A percentile compares a stretch with the other conserved stretches of the same genome.
Conservation (phyloP, 352 stramenopile genomes). For the Blastocystis sp. region DNA sequence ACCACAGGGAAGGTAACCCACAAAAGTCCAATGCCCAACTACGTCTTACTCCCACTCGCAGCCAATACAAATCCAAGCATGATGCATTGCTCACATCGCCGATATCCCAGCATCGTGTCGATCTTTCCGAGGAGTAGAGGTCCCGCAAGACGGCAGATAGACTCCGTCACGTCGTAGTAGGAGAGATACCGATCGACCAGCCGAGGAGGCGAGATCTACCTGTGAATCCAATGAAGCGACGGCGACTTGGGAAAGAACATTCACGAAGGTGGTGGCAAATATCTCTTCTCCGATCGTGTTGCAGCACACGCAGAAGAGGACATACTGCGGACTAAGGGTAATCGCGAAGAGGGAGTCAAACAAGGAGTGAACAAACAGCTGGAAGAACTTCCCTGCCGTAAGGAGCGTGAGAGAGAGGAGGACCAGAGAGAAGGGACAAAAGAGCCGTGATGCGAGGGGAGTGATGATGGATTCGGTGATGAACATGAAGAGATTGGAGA, state of each 20-base stretch:
- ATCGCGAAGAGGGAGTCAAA: neutral
- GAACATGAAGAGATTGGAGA: constrained; percentile 60
- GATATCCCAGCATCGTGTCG: neutral
- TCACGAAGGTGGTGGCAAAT: constrained; percentile 52
- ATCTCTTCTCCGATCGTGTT: constrained; percentile 60
- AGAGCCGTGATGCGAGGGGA: neutral
- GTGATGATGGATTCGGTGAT: constrained; percentile 57
- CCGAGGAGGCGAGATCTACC: constrained; percentile 1
- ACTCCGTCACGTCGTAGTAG: constrained; percentile 54
- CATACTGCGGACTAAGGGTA: constrained; percentile 38
- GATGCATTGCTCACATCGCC: neutral
- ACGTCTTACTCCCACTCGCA: neutral
- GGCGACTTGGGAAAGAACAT: constrained; percentile 4
- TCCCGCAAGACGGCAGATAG: constrained; percentile 40
- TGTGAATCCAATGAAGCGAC: neutral
- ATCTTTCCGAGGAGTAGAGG: constrained; percentile 25
- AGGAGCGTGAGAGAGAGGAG: constrained; percentile 25
- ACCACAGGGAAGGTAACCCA: constrained; percentile 49
- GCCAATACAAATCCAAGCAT: neutral
- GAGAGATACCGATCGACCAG: constrained; percentile 3
- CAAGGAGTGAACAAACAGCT: constrained; percentile 25
- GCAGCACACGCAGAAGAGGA: constrained; percentile 25
- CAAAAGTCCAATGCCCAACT: neutral
- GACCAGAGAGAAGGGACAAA: constrained; percentile 12
- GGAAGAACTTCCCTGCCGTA: constrained; percentile 9